Evolutionary conservation across 768 basidiomycete species (phyloP).

Genomic region (Suillus lakei): DNA sequence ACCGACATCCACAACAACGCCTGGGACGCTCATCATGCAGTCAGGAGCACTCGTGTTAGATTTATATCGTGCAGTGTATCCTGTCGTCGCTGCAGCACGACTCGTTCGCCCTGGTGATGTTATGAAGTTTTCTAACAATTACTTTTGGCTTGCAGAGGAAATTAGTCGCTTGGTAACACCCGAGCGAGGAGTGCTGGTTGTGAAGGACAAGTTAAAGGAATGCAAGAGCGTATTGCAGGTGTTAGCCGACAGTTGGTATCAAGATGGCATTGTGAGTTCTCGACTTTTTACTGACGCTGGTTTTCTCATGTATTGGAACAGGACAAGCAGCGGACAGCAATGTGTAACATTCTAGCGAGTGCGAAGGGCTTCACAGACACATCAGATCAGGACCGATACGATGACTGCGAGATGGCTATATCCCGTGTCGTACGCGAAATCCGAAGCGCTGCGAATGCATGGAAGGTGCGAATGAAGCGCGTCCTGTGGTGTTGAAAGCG

Average conservation of each 20-base stretch:
- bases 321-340: conserved; percentile 26
- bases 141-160: conserved; percentile 64
- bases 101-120: conserved; percentile 56
- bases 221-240: conserved; percentile 54
- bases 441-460: conserved; percentile 61
- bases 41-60: conserved; percentile 73
- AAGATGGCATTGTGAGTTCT: conserved; percentile 66
- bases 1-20: conserved; percentile 35
- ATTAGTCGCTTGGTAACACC: conserved; percentile 32
- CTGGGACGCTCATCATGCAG: conserved; percentile 62
- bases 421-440: conserved; percentile 66
- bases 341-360: conserved; percentile 51
- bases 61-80: conserved; percentile 79
- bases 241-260: conserved; percentile 71
- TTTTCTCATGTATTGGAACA: conserved; percentile 8
- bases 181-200: conserved; percentile 34
- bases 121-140: conserved; percentile 86
- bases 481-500: background rate
- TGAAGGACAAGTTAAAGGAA: conserved; percentile 57
- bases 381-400: conserved; percentile 73
- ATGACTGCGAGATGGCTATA: conserved; percentile 75
- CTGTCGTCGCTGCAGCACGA: conserved; percentile 56
- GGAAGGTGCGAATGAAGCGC: conserved; percentile 63
- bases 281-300: background rate
- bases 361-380: conserved; percentile 73